Conservation (phyloP, 2,329 filamentous ascomycete species). For the Sphaerulina vaccinii region DNA sequence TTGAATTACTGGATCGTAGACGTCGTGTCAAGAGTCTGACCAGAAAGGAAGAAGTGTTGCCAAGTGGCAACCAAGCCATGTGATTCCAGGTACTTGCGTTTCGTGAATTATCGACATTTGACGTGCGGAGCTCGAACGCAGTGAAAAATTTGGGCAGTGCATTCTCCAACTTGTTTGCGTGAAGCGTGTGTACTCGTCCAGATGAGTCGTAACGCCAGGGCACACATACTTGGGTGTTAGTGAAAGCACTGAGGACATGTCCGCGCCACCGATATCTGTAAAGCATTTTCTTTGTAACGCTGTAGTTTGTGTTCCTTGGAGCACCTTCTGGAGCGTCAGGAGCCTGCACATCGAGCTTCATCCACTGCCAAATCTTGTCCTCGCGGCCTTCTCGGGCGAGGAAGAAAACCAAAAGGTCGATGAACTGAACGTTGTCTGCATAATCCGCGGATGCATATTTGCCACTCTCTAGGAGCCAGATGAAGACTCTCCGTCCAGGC, state of each 20-base stretch:
- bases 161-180: constrained; percentile 1
- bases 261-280: constrained; percentile 27
- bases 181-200: not conserved
- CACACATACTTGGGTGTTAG: constrained; percentile 11
- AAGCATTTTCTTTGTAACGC: not conserved
- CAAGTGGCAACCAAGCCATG: constrained; percentile 13
- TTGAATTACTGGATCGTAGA: not conserved
- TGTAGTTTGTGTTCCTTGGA: not conserved
- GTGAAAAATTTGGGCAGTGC: constrained; percentile 18
- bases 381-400: constrained; percentile 32
- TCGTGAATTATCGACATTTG: not conserved
- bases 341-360: constrained; percentile 25
- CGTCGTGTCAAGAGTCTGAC: constrained; percentile 1
- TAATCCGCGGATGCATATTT: constrained; percentile 24
- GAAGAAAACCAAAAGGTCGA: constrained; percentile 26
- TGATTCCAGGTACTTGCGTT: constrained; percentile 11
- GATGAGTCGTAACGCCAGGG: not conserved
- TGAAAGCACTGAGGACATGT: constrained; percentile 22
- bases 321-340: not conserved
- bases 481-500: constrained; percentile 31
- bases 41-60: not conserved
- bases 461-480: constrained; percentile 32
- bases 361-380: constrained; percentile 33
- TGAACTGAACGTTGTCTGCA: constrained; percentile 24
- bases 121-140: constrained; percentile 16